Conservation (phyloP, 129 eudicot genomes). For the Daucus carota region DH1_v3.0 NC_030382.2:53166001-53166500, state of each 20-base stretch:
- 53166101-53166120: conserved; percentile 99
- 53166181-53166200: neutral
- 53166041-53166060: neutral
- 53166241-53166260: too few relatives aligned
- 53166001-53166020: neutral
- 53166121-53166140: conserved; percentile 99
- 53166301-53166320: neutral
- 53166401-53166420: too few relatives aligned
- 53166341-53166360: too few relatives aligned
- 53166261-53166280: neutral
- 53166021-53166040: neutral
- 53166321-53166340: too few relatives aligned
- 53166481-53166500: too few relatives aligned
- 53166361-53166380: too few relatives aligned
- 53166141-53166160: conserved; percentile 94
- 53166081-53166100: conserved; percentile 92
- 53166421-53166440: too few relatives aligned
- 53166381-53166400: too few relatives aligned
- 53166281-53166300: neutral
- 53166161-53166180: neutral
- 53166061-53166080: conserved; percentile 91
- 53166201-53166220: neutral
- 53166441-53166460: too few relatives aligned
- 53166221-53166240: neutral
- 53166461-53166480: too few relatives aligned